A percentile compares a stretch with the other conserved stretches of the same genome.
These are phyloP conservation scores for Diaporthe capsici DNA, from an alignment of 2,329 filamentous ascomycete genomes.

Conservation along the genomic window DNA sequence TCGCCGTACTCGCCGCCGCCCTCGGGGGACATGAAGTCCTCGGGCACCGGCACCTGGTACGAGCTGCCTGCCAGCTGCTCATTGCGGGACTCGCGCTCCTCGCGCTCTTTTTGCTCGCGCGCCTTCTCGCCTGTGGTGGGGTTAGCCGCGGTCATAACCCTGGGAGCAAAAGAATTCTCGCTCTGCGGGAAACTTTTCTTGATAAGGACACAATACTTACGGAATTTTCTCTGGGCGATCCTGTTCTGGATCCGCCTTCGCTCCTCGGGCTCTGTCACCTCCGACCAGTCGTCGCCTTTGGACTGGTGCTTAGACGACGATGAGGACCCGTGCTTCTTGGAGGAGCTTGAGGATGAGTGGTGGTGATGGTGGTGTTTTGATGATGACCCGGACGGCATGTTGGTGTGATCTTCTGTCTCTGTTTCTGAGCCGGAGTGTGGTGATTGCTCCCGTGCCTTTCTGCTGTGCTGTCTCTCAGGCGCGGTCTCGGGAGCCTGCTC, in stretches of 20 bases:
- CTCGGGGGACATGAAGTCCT: conserved; percentile 60
- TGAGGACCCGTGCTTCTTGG: conserved; percentile 54
- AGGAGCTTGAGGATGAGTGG: conserved; percentile 47
- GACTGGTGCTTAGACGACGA: conserved; percentile 53
- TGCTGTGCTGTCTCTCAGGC: not conserved
- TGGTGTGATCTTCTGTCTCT: conserved; percentile 43
- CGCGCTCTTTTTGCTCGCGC: conserved; percentile 76
- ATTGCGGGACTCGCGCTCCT: conserved; percentile 75
- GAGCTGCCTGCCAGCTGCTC: conserved; percentile 73
- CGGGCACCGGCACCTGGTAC: conserved; percentile 72
- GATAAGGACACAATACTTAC: conserved; percentile 61
- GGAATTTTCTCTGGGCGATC: conserved; percentile 81
- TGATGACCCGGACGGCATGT: conserved; percentile 51
- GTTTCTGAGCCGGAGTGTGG: conserved; percentile 50
- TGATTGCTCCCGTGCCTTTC: not conserved
- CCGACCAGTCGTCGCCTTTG: conserved; percentile 76
- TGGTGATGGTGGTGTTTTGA: conserved; percentile 45
- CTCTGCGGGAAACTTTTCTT: too few species aligned
- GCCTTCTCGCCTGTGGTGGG: conserved; percentile 75
- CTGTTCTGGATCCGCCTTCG: conserved; percentile 82
- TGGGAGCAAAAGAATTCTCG: not conserved
- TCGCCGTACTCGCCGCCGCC: conserved; percentile 56
- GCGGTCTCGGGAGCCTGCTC: not conserved
- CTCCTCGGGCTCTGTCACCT: conserved; percentile 78
- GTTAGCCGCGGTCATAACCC: not conserved